phyloP scores from a whole-genome alignment of 495 filamentous ascomycete species.

The Daldinia decipiens region DNA sequence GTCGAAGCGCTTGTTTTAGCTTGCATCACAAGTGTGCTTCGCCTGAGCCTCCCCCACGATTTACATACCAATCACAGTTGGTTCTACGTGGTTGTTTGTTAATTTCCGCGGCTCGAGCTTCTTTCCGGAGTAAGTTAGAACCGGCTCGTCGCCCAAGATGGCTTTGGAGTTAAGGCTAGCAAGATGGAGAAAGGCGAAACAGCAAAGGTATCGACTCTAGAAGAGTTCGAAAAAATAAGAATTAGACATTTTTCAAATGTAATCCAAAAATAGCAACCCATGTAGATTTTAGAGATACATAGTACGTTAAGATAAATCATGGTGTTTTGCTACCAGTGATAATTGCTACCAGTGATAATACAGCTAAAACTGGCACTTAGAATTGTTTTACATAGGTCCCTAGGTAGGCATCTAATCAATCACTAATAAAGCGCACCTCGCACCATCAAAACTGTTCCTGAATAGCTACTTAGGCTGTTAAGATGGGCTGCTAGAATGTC shows the following conservation, averaged over 20 bases:
- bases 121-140: slow-evolving; percentile 31
- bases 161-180: slow-evolving; percentile 17
- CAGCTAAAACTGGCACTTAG: background rate
- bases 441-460: background rate
- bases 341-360: background rate
- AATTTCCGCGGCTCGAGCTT: slow-evolving; percentile 33
- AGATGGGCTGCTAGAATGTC: too few species aligned
- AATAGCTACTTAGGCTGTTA: background rate
- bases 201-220: background rate
- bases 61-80: slow-evolving; percentile 25
- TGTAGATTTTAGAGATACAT: background rate
- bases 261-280: background rate
- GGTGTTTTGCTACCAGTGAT: background rate
- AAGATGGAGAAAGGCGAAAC: slow-evolving; percentile 17
- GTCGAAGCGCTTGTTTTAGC: slow-evolving; percentile 26
- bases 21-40: slow-evolving; percentile 16
- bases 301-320: background rate
- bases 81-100: slow-evolving; percentile 30
- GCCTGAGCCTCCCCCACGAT: slow-evolving; percentile 37
- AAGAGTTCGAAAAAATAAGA: background rate
- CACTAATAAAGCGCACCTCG: background rate
- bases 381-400: background rate
- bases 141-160: slow-evolving; percentile 6
- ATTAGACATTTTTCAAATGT: background rate
- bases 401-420: slow-evolving; percentile 1